Percentiles rank a stretch among this genome's conserved stretches.
Evolutionary conservation across 2,329 filamentous ascomycete species (phyloP).

Genomic region (Pseudogymnoascus sp.): DNA sequence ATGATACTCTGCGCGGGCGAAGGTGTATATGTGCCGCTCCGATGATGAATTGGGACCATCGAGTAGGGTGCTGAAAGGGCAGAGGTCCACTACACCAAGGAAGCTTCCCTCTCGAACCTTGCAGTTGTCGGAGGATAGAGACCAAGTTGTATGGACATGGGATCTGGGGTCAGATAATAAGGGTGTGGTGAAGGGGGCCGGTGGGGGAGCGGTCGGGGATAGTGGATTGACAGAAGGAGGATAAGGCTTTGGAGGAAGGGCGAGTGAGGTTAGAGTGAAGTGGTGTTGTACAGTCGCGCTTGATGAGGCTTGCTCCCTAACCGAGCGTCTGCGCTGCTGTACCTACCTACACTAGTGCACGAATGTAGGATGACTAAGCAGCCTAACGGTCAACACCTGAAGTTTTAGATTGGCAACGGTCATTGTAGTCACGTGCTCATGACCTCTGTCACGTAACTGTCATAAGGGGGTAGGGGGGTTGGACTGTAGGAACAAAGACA

Average conservation of each 20-base stretch:
- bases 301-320: slow-evolving; percentile 8
- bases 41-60: slow-evolving; percentile 15
- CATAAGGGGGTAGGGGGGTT: neutral
- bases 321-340: slow-evolving; percentile 4
- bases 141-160: slow-evolving; percentile 8
- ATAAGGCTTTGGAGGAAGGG: slow-evolving; percentile 8
- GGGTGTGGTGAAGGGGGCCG: neutral
- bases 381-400: neutral
- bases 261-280: slow-evolving; percentile 7
- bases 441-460: neutral
- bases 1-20: slow-evolving; percentile 29
- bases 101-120: slow-evolving; percentile 30
- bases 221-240: slow-evolving; percentile 1
- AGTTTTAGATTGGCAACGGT: neutral
- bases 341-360: neutral
- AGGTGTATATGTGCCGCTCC: slow-evolving; percentile 31
- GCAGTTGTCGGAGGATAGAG: slow-evolving; percentile 26
- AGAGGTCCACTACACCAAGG: slow-evolving; percentile 22
- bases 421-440: neutral
- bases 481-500: neutral
- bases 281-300: slow-evolving; percentile 8
- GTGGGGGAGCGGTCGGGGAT: neutral
- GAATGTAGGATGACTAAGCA: neutral
- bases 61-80: slow-evolving; percentile 9
- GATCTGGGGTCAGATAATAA: slow-evolving; percentile 1